A percentile compares a stretch with the other conserved stretches of the same genome.
These are phyloP conservation scores for Tripterygium wilfordii DNA, from an alignment of 177 flowering plant species.

Conservation along the genomic window DNA sequence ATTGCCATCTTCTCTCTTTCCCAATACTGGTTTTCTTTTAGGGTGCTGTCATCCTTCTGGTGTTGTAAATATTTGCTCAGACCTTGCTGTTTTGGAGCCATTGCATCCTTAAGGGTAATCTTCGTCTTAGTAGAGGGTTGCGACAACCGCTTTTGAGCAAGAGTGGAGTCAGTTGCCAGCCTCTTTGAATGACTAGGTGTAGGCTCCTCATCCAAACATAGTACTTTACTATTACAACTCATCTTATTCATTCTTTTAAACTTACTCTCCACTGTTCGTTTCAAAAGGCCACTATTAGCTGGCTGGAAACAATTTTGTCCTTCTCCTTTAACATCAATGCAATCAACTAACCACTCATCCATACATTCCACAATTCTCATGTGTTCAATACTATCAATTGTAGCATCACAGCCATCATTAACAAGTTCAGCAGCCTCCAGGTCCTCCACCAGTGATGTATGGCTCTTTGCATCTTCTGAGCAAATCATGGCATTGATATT, in stretches of 20 bases:
- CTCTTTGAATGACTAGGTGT: background rate
- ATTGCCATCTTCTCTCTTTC: constrained; percentile 6
- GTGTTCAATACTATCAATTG: constrained; percentile 1
- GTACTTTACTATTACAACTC: background rate
- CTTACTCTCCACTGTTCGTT: constrained; percentile 1
- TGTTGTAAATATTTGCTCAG: constrained; percentile 2
- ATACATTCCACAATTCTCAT: background rate
- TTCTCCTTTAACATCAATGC: background rate
- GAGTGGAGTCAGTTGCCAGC: constrained; percentile 8
- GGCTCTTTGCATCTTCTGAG: background rate
- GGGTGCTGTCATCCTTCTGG: background rate
- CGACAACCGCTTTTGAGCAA: constrained; percentile 1
- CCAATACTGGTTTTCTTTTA: constrained; percentile 7
- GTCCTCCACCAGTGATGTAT: background rate
- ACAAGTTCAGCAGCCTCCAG: background rate
- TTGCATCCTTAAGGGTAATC: background rate
- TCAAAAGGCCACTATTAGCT: background rate
- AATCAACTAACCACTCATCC: constrained; percentile 2
- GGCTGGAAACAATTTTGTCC: background rate
- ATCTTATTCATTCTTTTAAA: background rate
- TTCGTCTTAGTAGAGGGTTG: constrained; percentile 10
- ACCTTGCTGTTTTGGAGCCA: constrained; percentile 12
- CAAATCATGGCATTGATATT: background rate
- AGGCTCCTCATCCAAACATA: background rate
- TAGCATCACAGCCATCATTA: background rate